phyloP scores from a whole-genome alignment of 73 alveolate species.

The Loxodes magnus region DNA sequence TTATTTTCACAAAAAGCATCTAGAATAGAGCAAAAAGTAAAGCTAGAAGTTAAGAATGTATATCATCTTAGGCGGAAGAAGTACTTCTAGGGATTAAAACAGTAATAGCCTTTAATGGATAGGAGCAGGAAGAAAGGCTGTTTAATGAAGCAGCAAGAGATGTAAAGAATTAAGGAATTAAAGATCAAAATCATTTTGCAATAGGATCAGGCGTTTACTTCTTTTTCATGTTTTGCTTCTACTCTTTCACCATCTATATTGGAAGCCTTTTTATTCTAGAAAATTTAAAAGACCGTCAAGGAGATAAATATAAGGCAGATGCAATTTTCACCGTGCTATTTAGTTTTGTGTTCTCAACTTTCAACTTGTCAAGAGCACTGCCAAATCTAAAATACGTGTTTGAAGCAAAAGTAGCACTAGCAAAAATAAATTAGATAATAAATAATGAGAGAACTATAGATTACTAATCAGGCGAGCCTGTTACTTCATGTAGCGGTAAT shows the following conservation, averaged over 20 bases:
- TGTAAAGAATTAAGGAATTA: background rate
- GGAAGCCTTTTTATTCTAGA: conserved; percentile 1
- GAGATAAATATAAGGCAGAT: background rate
- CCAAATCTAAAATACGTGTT: conserved; percentile 3
- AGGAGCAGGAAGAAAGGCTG: conserved; percentile 2
- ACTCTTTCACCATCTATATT: background rate
- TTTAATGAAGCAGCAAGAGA: background rate
- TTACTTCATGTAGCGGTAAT: conserved; percentile 4
- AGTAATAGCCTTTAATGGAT: conserved; percentile 47
- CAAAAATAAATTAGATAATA: background rate
- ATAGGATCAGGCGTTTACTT: conserved; percentile 6
- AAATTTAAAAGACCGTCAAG: background rate
- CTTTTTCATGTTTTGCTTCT: background rate
- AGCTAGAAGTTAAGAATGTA: conserved; percentile 28
- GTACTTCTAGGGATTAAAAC: conserved; percentile 67
- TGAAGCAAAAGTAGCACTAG: conserved; percentile 7
- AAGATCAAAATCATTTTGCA: background rate
- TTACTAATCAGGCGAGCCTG: background rate
- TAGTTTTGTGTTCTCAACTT: conserved; percentile 8
- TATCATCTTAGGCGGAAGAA: conserved; percentile 71
- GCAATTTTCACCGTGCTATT: background rate
- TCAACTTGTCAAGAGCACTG: background rate
- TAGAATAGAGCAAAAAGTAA: conserved; percentile 20
- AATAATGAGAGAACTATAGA: background rate
- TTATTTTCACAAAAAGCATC: conserved; percentile 28